Conservation (phyloP, 208 protist genomes). For the Trichomonas vaginalis region DNA sequence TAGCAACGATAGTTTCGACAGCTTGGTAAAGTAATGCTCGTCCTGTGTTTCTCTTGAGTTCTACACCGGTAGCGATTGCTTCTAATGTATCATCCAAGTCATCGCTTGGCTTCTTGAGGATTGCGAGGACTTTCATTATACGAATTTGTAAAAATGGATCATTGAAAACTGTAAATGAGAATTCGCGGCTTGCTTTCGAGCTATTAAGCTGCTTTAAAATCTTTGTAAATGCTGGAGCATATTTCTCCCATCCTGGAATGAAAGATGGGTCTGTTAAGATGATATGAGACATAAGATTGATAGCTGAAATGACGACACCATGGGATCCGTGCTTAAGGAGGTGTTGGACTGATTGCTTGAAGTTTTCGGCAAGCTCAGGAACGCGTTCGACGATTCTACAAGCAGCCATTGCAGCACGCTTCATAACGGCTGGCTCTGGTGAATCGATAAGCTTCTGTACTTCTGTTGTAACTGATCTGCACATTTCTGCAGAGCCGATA, state of each 20-base stretch:
- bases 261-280: not conserved
- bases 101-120: not conserved
- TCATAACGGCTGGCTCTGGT: not conserved
- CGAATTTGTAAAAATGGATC: not conserved
- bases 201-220: not conserved
- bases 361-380: not conserved
- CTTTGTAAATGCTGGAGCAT: conserved; percentile 1
- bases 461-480: not conserved
- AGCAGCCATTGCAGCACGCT: not conserved
- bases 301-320: not conserved
- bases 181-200: not conserved
- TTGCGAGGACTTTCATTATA: not conserved
- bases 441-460: not conserved
- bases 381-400: not conserved
- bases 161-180: not conserved
- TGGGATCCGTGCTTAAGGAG: not conserved
- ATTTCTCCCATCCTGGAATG: not conserved
- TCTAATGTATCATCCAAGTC: not conserved
- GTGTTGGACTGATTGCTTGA: not conserved
- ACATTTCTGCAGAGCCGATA: not conserved
- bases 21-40: not conserved
- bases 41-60: not conserved
- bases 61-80: not conserved
- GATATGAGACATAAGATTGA: not conserved
- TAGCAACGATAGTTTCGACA: not conserved